These are phyloP conservation scores for Leishmania guyanensis DNA, from an alignment of 208 protist species.

Conservation along the genomic window DNA sequence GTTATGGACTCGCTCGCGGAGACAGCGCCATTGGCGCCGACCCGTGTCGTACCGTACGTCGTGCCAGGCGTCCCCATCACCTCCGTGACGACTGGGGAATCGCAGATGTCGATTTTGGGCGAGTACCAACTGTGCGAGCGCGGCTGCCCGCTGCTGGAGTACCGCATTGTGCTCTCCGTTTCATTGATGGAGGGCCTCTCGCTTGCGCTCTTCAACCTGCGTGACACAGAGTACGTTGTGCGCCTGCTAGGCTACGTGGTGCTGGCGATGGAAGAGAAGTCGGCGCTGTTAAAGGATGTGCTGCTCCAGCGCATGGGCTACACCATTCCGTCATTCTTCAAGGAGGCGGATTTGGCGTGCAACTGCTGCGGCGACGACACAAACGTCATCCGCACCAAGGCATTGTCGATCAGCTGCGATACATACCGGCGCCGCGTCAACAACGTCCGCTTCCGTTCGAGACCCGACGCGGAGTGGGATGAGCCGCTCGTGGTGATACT, in stretches of 20 bases:
- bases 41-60: slow-evolving; percentile 54
- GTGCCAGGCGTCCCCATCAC: slow-evolving; percentile 58
- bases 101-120: slow-evolving; percentile 56
- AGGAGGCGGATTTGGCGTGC: slow-evolving; percentile 60
- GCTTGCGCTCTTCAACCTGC: slow-evolving; percentile 72
- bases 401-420: slow-evolving; percentile 53
- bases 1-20: slow-evolving; percentile 30
- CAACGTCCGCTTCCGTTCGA: slow-evolving; percentile 64
- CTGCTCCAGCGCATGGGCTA: slow-evolving; percentile 84
- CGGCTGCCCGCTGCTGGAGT: slow-evolving; percentile 22
- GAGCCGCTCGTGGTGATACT: slow-evolving; percentile 66
- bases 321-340: slow-evolving; percentile 48
- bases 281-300: slow-evolving; percentile 70
- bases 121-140: slow-evolving; percentile 46
- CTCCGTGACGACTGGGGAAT: slow-evolving; percentile 45
- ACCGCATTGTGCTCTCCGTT: slow-evolving; percentile 55
- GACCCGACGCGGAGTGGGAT: slow-evolving; percentile 20
- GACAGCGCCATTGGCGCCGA: slow-evolving; percentile 23
- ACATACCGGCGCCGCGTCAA: slow-evolving; percentile 72
- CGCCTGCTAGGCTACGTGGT: slow-evolving; percentile 65
- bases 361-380: slow-evolving; percentile 77
- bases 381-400: slow-evolving; percentile 51
- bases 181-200: slow-evolving; percentile 60
- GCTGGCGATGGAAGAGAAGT: slow-evolving; percentile 68
- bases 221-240: slow-evolving; percentile 73